These are phyloP conservation scores for Neofusicoccum umdonicola DNA, from an alignment of 2,329 filamentous ascomycete species.

Conservation along the genomic window DNA sequence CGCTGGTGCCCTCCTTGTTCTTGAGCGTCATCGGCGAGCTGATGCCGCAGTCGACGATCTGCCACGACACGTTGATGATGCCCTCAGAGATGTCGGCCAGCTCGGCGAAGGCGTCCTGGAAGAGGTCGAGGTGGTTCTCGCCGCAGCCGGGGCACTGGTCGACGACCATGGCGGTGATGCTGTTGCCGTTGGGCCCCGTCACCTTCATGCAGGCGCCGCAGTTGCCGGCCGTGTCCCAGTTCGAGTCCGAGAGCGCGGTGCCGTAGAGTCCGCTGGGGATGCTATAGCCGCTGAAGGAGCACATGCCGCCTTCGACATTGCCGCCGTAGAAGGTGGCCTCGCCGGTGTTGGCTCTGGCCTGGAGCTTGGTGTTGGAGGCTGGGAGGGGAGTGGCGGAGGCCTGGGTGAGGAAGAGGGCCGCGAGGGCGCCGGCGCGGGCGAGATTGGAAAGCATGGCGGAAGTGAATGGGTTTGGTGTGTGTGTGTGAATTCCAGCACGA, in stretches of 20 bases:
- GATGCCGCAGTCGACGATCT: constrained; percentile 53
- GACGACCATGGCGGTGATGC: constrained; percentile 63
- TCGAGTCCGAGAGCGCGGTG: constrained; percentile 59
- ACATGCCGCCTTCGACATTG: constrained; percentile 57
- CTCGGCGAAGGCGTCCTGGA: constrained; percentile 50
- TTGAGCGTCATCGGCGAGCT: constrained; percentile 49
- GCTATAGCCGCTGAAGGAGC: constrained; percentile 62
- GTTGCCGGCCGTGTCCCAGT: constrained; percentile 55
- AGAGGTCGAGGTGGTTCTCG: constrained; percentile 57
- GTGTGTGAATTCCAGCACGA: background rate
- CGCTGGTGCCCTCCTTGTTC: constrained; percentile 53
- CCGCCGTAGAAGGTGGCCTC: constrained; percentile 37
- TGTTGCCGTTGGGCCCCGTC: constrained; percentile 55
- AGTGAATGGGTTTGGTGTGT: background rate
- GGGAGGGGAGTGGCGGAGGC: background rate
- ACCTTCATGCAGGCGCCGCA: constrained; percentile 66
- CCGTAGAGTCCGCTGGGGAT: constrained; percentile 59
- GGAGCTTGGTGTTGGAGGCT: background rate
- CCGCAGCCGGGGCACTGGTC: constrained; percentile 59
- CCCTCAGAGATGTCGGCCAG: constrained; percentile 48
- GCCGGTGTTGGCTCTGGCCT: constrained; percentile 20
- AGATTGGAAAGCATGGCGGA: background rate
- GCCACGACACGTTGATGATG: constrained; percentile 51
- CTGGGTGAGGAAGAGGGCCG: background rate
- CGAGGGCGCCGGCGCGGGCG: background rate